Evolutionary conservation across 345 rosid genomes (phyloP), one percentile per base, ranked within the genome.

Genomic region (Corchorus olitorius): DNA sequence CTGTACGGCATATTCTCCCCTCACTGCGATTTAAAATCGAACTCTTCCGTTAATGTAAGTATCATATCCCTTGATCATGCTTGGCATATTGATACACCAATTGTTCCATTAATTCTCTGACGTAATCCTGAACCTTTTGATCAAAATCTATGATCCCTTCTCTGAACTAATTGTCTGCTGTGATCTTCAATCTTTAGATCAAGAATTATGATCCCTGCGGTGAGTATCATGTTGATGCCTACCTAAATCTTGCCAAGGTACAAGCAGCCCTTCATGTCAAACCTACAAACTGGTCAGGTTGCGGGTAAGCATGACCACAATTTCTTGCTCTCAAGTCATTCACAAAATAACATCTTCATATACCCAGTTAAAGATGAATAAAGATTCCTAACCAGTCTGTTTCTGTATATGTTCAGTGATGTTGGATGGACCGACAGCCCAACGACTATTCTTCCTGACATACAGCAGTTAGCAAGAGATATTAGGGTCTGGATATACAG

Each of bases 401-500:
- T 72, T 56, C 53, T 41, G 37, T 54, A 20, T 34, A 20, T 72
- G 63, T 12, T 41, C 78, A 83, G 82, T 34, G n/a, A 0, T 75
- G 17, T 65, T 9, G 52, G 58, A 41, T 81, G 86, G 86, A 76
- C 70, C 12, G 82, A 83, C 80, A 60, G 65, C 71, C 82, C 85
- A 48, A 4, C 49, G 12, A 83, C 89, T 35, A 58, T 84, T 22
- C 79, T 86, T 54, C 91, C 91, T 13, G 68, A 72, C 6, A 79
- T 88, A 54, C 62, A 79, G 65, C 64, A 72, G 16, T 82, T 84
- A 52, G 80, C 71, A 2, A 81, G 77, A 35, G 86, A 82, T 5
- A 71, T 86, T 6, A 71, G 81, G 7, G 62, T 86, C 14, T 88
- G 88, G 89, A 55, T 86, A n/a, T 88, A 74, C 84, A 86, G 91